Base-by-base conservation (phyloP, 495 filamentous ascomycete species). In the Lasiosphaeris hirsuta region DNA sequence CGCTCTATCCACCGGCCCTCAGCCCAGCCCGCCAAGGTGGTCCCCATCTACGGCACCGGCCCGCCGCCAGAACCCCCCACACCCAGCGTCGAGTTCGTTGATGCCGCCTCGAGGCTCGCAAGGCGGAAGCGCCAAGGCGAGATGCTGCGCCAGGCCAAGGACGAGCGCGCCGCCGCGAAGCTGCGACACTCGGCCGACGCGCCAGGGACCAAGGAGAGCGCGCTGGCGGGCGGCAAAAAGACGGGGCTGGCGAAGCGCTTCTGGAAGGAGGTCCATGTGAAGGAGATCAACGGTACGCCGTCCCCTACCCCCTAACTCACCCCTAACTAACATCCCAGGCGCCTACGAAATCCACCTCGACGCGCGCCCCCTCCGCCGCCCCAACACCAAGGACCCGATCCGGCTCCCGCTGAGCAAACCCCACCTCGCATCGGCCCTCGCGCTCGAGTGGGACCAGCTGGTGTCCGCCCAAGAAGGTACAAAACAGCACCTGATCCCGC, bases 361-460 rank as follows among this genome's bases (percentile, higher is more conserved):
- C 74, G 73, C 76, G 36, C 82, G 90, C 18, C 84, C 92, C 11
- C 83, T 98, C 50, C 86, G 92, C 60, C 85, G 80, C 14, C 93
- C 91, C 0, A 76, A 80, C 17, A 76, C 76, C 0, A 90, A 80
- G 44, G 70, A 79, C 13, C 75, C 88, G 52, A 81, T 98, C 60
- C 78, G 79, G 2, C 64, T 97, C 34, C 93, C 94, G 0, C 64
- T 72, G 0, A 77, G 77, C 48, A 97, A 97, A 67, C 84, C 86
- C 10, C 81, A 90, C 55, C 86, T 98, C 11, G 94, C 95, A n/a
- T 76, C 82, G 23, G 87, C 89, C 30, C 82, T 98, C 46, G 94
- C 93, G 0, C 69, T 94, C 9, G 94, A 98, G 74, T 98, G 94
- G 94, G 90, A 96, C 67, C 79, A 86, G 39, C 83, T 97, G 53